Conservation (phyloP, 169 alveolate species). For the Plasmodium vivax region DNA sequence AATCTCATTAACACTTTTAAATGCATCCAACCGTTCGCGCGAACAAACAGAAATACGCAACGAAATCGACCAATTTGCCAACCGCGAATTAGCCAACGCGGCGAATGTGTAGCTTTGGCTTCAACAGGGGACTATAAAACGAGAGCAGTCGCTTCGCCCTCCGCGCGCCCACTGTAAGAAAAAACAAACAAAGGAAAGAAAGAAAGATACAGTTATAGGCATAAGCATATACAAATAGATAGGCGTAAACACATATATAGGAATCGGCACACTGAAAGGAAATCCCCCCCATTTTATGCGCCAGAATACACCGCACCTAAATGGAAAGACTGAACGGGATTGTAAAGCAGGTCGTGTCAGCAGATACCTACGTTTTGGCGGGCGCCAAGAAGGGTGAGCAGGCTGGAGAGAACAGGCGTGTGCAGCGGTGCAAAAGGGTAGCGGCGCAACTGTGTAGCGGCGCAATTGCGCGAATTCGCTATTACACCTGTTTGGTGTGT, state of each 20-base stretch:
- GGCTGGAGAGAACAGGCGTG: not conserved
- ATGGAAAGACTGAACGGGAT: slow-evolving; percentile 71
- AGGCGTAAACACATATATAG: not conserved
- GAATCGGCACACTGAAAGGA: not conserved
- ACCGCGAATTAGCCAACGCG: not conserved
- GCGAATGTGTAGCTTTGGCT: slow-evolving; percentile 4
- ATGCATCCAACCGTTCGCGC: not conserved
- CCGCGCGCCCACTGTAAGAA: not conserved
- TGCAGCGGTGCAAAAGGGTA: not conserved
- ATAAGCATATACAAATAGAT: not conserved
- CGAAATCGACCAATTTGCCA: not conserved
- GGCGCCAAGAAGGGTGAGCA: slow-evolving; percentile 67
- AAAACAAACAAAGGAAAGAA: not conserved
- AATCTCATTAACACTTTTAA: not conserved
- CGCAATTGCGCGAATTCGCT: no score
- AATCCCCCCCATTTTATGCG: not conserved
- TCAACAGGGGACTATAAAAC: not conserved
- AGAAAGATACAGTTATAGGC: not conserved
- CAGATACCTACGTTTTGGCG: slow-evolving; percentile 62
- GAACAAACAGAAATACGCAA: not conserved
- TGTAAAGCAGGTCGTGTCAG: slow-evolving; percentile 72
- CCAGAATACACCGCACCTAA: not conserved
- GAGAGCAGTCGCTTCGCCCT: not conserved
- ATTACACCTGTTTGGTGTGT: not conserved
- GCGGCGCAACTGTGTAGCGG: not conserved